These are phyloP conservation scores for Schizophyllum amplum DNA, from an alignment of 1,284 basidiomycete species.

Conservation along the genomic window DNA sequence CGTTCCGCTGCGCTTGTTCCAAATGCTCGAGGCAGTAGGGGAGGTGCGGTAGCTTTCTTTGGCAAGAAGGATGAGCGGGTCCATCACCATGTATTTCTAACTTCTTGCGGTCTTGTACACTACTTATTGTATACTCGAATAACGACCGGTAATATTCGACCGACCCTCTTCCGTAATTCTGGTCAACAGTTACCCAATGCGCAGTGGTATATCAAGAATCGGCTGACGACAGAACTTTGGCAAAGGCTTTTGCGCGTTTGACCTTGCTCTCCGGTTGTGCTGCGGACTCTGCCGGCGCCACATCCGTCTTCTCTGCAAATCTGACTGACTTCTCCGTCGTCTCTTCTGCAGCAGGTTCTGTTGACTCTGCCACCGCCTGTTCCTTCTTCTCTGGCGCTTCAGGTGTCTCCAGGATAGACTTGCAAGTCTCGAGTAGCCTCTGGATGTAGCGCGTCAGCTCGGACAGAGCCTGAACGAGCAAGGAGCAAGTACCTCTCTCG, in stretches of 20 bases:
- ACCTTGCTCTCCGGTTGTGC: background rate
- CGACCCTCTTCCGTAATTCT: background rate
- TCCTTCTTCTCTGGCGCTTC: background rate
- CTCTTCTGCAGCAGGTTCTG: background rate
- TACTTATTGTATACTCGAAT: background rate
- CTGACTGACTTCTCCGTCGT: background rate
- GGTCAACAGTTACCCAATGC: background rate
- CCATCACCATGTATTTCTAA: no score
- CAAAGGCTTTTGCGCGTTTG: background rate
- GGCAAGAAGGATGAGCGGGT: no score
- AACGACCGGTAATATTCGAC: no score
- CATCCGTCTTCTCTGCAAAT: background rate
- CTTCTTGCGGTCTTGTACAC: background rate
- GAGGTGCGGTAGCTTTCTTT: no score
- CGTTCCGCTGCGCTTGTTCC: background rate
- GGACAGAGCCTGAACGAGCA: background rate
- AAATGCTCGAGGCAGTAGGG: background rate
- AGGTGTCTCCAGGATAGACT: background rate
- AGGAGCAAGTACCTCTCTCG: background rate
- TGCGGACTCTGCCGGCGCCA: background rate
- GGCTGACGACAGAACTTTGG: background rate
- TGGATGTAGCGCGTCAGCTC: background rate
- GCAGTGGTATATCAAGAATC: background rate
- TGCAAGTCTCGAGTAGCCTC: background rate
- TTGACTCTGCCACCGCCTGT: background rate